A percentile compares a stretch with the other conserved stretches of the same genome.
Evolutionary conservation across 495 filamentous ascomycete species (phyloP).

Genomic region (Choiromyces venosus): DNA sequence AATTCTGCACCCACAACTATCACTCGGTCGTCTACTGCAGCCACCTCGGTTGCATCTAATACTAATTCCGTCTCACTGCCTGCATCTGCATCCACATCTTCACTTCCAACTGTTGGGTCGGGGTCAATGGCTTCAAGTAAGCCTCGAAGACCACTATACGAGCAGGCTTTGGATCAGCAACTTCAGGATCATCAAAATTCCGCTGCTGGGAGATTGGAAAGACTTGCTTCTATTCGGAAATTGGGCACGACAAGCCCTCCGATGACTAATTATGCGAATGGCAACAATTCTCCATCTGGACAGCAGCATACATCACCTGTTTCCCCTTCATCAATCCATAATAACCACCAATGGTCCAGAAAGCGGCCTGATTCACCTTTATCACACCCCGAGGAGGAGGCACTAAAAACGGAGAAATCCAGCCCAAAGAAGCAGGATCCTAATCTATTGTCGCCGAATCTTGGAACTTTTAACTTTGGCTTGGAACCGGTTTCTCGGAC

Average conservation of each 20-base stretch:
- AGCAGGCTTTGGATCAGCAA: conserved; percentile 73
- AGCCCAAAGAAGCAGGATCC: background rate
- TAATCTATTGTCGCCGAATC: conserved; percentile 19
- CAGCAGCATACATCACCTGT: conserved; percentile 10
- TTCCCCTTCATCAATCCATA: conserved; percentile 19
- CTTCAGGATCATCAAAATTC: conserved; percentile 74
- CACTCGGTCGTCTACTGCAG: conserved; percentile 75
- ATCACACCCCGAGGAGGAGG: conserved; percentile 23
- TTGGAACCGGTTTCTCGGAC: conserved; percentile 31
- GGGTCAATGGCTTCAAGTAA: conserved; percentile 56
- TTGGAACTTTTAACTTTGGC: conserved; percentile 39
- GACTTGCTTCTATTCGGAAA: conserved; percentile 55
- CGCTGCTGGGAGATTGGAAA: conserved; percentile 71
- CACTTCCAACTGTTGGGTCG: conserved; percentile 40
- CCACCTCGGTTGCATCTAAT: conserved; percentile 84
- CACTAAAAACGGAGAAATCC: background rate
- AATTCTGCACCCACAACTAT: conserved; percentile 62
- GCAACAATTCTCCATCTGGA: conserved; percentile 39
- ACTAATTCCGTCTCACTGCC: conserved; percentile 51
- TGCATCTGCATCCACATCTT: conserved; percentile 23
- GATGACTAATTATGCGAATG: conserved; percentile 45
- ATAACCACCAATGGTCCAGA: conserved; percentile 27
- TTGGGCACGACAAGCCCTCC: conserved; percentile 51
- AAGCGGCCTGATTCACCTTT: conserved; percentile 30
- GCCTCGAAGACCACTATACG: conserved; percentile 68